Conservation (phyloP, 1,284 basidiomycete species). For the Moniliophthora roreri region DNA sequence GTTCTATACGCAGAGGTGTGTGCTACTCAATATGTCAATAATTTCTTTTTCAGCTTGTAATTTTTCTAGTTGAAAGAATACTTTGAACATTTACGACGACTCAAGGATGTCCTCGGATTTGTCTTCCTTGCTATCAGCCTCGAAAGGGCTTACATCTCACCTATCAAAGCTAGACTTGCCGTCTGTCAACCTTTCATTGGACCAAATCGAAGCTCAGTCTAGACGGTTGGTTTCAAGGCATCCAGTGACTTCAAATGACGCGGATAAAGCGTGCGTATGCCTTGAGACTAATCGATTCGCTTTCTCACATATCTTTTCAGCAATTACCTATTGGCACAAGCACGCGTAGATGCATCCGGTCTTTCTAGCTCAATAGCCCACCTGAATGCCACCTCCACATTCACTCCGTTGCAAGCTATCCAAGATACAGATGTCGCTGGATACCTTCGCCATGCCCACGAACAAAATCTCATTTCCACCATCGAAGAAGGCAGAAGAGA, state of each 20-base stretch:
- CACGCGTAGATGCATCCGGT: conserved; percentile 84
- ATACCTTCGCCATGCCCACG: conserved; percentile 88
- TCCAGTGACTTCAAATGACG: conserved; percentile 58
- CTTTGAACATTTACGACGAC: too few species aligned
- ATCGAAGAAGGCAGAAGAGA: conserved; percentile 89
- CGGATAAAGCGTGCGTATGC: conserved; percentile 69
- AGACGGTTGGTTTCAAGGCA: conserved; percentile 75
- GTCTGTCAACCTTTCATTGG: conserved; percentile 82
- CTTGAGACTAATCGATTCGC: neutral
- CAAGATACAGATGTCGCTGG: conserved; percentile 90
- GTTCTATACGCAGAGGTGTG: too few species aligned
- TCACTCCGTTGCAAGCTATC: conserved; percentile 85
- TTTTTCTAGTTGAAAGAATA: too few species aligned
- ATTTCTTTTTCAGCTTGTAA: too few species aligned
- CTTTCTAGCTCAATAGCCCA: conserved; percentile 80
- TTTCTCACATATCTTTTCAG: conserved; percentile 33
- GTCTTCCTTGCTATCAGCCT: conserved; percentile 69
- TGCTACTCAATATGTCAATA: too few species aligned
- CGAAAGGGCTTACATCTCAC: conserved; percentile 73
- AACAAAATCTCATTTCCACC: conserved; percentile 91
- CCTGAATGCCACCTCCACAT: conserved; percentile 82
- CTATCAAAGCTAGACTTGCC: conserved; percentile 78
- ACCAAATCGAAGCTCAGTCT: conserved; percentile 91
- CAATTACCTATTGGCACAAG: conserved; percentile 86
- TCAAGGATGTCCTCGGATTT: conserved; percentile 52